phyloP scores from a whole-genome alignment of 768 basidiomycete genomes.

The Mycena capillaripes region DNA sequence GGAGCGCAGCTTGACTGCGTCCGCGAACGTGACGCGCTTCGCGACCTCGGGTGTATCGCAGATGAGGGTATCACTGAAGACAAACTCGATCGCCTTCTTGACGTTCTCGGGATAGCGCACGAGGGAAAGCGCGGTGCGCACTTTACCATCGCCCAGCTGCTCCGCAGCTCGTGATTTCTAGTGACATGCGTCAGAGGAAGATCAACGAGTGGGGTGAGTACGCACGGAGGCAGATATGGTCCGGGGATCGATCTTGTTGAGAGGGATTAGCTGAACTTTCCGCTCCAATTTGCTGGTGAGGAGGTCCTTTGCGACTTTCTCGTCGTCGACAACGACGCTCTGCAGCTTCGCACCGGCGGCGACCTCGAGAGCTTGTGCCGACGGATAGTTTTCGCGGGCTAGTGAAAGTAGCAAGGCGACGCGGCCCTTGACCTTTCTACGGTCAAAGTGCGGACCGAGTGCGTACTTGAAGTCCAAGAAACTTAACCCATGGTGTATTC shows the following conservation, averaged over 20 bases:
- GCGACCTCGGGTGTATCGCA: slow-evolving; percentile 92
- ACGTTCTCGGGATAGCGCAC: slow-evolving; percentile 88
- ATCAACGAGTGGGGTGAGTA: slow-evolving; percentile 18
- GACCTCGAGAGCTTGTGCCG: slow-evolving; percentile 93
- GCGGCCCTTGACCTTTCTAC: slow-evolving; percentile 89
- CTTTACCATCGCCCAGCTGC: slow-evolving; percentile 82
- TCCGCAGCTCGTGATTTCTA: slow-evolving; percentile 86
- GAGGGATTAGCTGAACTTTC: slow-evolving; percentile 94
- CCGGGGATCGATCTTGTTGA: slow-evolving; percentile 89
- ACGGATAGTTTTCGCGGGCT: slow-evolving; percentile 75
- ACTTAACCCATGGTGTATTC: slow-evolving; percentile 73
- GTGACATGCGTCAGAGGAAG: background rate
- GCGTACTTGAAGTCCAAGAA: slow-evolving; percentile 88
- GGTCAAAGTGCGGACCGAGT: slow-evolving; percentile 87
- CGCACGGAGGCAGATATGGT: slow-evolving; percentile 60
- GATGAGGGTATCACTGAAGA: slow-evolving; percentile 93
- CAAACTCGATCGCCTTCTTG: slow-evolving; percentile 90
- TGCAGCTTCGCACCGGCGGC: slow-evolving; percentile 92
- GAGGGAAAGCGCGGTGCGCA: slow-evolving; percentile 88
- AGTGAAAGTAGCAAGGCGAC: slow-evolving; percentile 92
- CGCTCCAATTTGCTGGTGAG: slow-evolving; percentile 83
- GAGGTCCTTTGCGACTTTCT: slow-evolving; percentile 88
- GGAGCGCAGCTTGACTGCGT: slow-evolving; percentile 76
- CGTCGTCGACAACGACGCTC: slow-evolving; percentile 95
- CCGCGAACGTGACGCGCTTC: slow-evolving; percentile 87